Percentiles rank a stretch among this genome's conserved stretches.
These are phyloP conservation scores for Skeletonema grethae DNA, from an alignment of 108 stramenopile species.

Conservation along the genomic window DNA sequence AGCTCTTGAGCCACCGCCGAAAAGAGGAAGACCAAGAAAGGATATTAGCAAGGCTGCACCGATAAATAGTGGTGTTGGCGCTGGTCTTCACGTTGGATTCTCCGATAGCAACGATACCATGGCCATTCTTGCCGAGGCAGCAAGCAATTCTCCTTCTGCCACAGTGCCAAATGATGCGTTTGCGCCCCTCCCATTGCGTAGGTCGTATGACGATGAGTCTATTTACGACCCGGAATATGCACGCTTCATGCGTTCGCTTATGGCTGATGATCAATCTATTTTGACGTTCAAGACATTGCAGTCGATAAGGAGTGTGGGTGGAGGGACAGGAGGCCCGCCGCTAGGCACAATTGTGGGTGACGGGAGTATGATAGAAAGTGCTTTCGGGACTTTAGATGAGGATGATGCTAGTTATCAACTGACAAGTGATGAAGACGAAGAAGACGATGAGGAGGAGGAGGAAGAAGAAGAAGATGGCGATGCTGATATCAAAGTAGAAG, in stretches of 20 bases:
- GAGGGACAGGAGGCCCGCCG: not conserved
- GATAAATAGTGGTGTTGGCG: not conserved
- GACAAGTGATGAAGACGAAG: slow-evolving; percentile 49
- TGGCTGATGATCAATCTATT: slow-evolving; percentile 33
- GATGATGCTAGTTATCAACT: slow-evolving; percentile 48
- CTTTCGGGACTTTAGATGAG: slow-evolving; percentile 23
- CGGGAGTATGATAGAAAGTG: slow-evolving; percentile 7
- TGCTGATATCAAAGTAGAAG: slow-evolving; percentile 9
- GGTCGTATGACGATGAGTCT: slow-evolving; percentile 2
- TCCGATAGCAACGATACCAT: not conserved
- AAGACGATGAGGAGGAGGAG: slow-evolving; percentile 38
- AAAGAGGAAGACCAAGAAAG: not conserved
- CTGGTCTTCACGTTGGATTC: not conserved
- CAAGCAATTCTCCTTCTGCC: slow-evolving; percentile 1
- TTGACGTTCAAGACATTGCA: slow-evolving; percentile 38
- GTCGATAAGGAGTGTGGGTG: slow-evolving; percentile 7
- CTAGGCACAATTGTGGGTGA: slow-evolving; percentile 29
- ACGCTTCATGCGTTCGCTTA: slow-evolving; percentile 36
- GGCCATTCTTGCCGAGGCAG: not conserved
- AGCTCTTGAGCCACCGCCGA: not conserved
- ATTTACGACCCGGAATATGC: slow-evolving; percentile 31
- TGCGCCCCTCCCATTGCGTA: slow-evolving; percentile 13
- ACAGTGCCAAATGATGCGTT: slow-evolving; percentile 4
- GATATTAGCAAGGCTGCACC: not conserved
- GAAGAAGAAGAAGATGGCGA: slow-evolving; percentile 42